Evolutionary conservation across 805 yeast species (phyloP), one percentile per base, ranked within the genome.

Genomic region (Monosporozyma servazzii): DNA sequence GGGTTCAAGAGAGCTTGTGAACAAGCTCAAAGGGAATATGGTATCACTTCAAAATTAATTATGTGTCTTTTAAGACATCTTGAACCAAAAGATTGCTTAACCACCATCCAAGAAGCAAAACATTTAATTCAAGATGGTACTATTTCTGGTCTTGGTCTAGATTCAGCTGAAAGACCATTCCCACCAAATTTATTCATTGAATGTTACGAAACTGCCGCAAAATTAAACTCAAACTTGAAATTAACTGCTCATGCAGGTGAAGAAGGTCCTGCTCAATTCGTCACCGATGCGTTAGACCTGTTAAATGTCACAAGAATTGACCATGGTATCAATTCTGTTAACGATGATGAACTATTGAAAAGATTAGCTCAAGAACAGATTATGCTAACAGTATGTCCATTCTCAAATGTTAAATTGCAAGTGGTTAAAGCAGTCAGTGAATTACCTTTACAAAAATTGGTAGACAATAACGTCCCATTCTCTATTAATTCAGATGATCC

Each of bases 201-300:
- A 47, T 82, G 88, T 64, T 87, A 82, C 64, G 58, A 67, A 9
- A 60, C 64, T 20, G 75, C 85, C 7, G 72, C 71, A 50, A 69
- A 71, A 23, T 62, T 71, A 42, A 77, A 73, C 60, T 79, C 83
- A 23, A 69, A 77, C 23, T 75, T 82, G 51, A 76, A 80, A 40
- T 72, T 84, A 50, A 87, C 95, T 37, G 91, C 95, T 2, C 95
- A 87, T 62, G 95, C 93, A 2, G 95, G 95, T 60, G 95, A 87
- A 69, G 95, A 87, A 71, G 95, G 91, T 49, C 87, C 84, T 56
- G 81, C 88, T 42, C 75, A 79, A n/a, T 85, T 72, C 57, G 86
- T 86, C 27, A 53, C 69, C 9, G 75, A 74, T 49, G 71, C 93
- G 1, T 69, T 86, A 54, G 82, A 84, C 58, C 52, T 73, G 46